These are phyloP conservation scores for Oligophagozyma castellii DNA, from an alignment of 1,139 yeast genomes.

Conservation along the genomic window DNA sequence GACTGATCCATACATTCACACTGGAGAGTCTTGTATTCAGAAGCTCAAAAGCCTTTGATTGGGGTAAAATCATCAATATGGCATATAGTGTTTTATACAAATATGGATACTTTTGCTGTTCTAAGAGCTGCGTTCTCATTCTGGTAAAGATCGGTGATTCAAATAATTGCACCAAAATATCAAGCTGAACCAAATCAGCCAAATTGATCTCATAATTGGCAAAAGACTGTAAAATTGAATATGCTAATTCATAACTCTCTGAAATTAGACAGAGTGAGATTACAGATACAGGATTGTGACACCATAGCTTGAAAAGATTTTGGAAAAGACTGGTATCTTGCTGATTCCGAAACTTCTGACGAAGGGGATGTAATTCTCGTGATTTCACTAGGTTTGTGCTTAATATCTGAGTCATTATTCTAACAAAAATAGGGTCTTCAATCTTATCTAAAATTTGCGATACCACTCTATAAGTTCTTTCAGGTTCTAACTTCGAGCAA, in stretches of 20 bases:
- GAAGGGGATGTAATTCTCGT: conserved; percentile 57
- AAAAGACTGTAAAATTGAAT: conserved; percentile 57
- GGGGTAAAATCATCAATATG: conserved; percentile 86
- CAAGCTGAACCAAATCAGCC: conserved; percentile 61
- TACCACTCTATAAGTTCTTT: conserved; percentile 65
- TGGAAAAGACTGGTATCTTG: conserved; percentile 68
- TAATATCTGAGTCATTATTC: conserved; percentile 73
- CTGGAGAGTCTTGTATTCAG: conserved; percentile 57
- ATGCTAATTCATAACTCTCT: conserved; percentile 83
- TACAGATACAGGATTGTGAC: conserved; percentile 82
- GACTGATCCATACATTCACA: conserved; percentile 21
- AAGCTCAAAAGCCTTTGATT: conserved; percentile 79
- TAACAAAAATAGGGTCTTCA: conserved; percentile 55
- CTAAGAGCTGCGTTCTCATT: conserved; percentile 71
- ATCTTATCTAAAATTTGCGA: conserved; percentile 63
- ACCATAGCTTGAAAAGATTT: conserved; percentile 79
- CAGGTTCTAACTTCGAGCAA: conserved; percentile 71
- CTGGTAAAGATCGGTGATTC: conserved; percentile 88
- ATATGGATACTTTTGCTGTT: conserved; percentile 73
- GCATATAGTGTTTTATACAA: conserved; percentile 85
- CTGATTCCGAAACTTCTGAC: conserved; percentile 48
- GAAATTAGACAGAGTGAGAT: conserved; percentile 76
- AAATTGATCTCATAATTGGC: conserved; percentile 60
- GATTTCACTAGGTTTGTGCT: conserved; percentile 84
- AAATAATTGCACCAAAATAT: conserved; percentile 62